Conservation (phyloP, 805 yeast genomes). For the Suhomyces sp. region DNA sequence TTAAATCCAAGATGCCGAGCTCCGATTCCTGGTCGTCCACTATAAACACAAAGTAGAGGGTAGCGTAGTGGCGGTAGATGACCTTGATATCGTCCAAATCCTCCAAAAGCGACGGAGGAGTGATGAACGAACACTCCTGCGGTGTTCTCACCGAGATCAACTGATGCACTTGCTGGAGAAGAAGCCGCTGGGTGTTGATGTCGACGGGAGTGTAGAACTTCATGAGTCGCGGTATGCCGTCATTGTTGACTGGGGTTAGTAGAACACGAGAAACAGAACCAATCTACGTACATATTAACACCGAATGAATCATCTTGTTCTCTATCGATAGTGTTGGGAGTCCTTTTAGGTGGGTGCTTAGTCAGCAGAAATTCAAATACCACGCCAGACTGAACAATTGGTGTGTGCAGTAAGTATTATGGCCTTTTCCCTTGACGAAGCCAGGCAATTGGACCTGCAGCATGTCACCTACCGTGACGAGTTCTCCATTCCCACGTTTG, state of each 20-base stretch:
- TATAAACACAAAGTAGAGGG: constrained; percentile 90
- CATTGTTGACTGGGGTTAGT: constrained; percentile 64
- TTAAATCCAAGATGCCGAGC: constrained; percentile 86
- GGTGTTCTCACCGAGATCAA: constrained; percentile 68
- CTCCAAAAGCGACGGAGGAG: constrained; percentile 79
- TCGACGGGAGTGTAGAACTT: constrained; percentile 93
- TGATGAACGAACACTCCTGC: constrained; percentile 81
- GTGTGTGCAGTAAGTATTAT: too few species aligned
- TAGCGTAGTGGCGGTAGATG: constrained; percentile 91
- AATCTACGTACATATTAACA: constrained; percentile 62
- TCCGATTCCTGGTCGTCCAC: constrained; percentile 96
- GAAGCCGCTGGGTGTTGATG: constrained; percentile 71
- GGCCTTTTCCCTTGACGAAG: neutral
- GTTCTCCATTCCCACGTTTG: constrained; percentile 66
- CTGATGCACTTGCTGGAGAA: constrained; percentile 78
- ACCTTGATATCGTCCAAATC: constrained; percentile 76
- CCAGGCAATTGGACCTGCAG: constrained; percentile 8
- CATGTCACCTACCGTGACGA: constrained; percentile 40
- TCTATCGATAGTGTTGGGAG: neutral
- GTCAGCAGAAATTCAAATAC: neutral
- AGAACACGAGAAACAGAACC: neutral
- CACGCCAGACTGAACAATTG: too few species aligned
- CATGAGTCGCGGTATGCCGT: constrained; percentile 83
- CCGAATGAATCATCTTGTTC: constrained; percentile 74
- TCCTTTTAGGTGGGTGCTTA: neutral